Conservation (phyloP, 306 rosid genomes). For the Glycine latifolia region DNA sequence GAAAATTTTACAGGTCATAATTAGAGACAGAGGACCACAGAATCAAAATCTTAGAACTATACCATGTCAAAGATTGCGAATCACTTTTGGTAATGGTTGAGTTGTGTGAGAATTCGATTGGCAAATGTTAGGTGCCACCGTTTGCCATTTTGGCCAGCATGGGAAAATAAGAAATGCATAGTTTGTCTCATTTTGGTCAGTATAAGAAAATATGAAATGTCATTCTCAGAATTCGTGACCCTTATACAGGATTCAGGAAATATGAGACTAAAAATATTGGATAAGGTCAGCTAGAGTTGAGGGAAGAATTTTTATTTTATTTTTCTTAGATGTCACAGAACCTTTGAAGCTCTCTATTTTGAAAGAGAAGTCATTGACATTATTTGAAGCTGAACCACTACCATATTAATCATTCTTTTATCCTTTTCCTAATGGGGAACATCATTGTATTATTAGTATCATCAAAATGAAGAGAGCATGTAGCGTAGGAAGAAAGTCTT, state of each 20-base stretch:
- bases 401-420: slow-evolving; percentile 46
- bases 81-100: slow-evolving; percentile 20
- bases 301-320: neutral
- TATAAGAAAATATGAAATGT: slow-evolving; percentile 26
- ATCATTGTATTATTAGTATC: slow-evolving; percentile 48
- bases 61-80: neutral
- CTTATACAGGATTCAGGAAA: neutral
- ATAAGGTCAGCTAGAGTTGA: slow-evolving; percentile 13
- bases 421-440: slow-evolving; percentile 38
- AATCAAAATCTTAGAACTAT: neutral
- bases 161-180: neutral
- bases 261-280: neutral
- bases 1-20: neutral
- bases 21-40: slow-evolving; percentile 1
- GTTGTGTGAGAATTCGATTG: neutral
- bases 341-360: slow-evolving; percentile 22
- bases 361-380: slow-evolving; percentile 34
- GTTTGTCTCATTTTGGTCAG: slow-evolving; percentile 32
- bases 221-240: slow-evolving; percentile 34
- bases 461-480: slow-evolving; percentile 54
- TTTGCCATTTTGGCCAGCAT: no score
- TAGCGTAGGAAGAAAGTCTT: slow-evolving; percentile 59
- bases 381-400: slow-evolving; percentile 44
- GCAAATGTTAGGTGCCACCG: neutral
- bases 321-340: slow-evolving; percentile 34